These are phyloP conservation scores for Helminthosporium solani DNA, from an alignment of 2,329 filamentous ascomycete species.

Conservation along the genomic window DNA sequence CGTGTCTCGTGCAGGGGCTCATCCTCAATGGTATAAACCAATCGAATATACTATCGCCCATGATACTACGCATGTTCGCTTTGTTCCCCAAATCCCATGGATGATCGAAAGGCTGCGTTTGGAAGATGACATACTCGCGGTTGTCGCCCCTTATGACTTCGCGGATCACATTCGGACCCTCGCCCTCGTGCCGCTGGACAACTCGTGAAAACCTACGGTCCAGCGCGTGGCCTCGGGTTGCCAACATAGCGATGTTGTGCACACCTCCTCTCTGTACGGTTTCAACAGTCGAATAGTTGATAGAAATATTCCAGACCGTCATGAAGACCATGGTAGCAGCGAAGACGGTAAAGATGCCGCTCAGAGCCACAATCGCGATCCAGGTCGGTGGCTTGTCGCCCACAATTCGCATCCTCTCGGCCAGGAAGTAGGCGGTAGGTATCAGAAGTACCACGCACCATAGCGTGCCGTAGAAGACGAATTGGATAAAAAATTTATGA, in stretches of 20 bases:
- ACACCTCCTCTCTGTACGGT: constrained; percentile 61
- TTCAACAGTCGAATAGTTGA: constrained; percentile 85
- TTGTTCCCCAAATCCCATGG: constrained; percentile 76
- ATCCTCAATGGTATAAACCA: constrained; percentile 78
- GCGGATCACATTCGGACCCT: constrained; percentile 15
- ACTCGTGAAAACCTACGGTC: constrained; percentile 51
- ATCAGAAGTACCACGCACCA: constrained; percentile 67
- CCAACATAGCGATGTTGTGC: constrained; percentile 71
- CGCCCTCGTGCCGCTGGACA: constrained; percentile 10
- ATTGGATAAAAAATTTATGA: constrained; percentile 93
- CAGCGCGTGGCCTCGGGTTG: constrained; percentile 8
- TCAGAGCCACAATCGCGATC: constrained; percentile 66
- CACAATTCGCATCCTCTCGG: constrained; percentile 48
- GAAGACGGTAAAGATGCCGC: constrained; percentile 78
- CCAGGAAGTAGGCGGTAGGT: constrained; percentile 64
- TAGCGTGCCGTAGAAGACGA: constrained; percentile 70
- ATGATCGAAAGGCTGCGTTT: constrained; percentile 72
- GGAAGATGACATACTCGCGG: constrained; percentile 76
- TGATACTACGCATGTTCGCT: constrained; percentile 74
- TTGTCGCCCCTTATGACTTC: constrained; percentile 26
- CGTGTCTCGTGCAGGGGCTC: constrained; percentile 73
- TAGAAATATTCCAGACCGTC: constrained; percentile 66
- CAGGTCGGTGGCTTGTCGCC: constrained; percentile 45
- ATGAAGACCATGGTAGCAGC: constrained; percentile 73
- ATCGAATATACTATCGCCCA: constrained; percentile 70